Base-by-base conservation (phyloP, 495 filamentous ascomycete species). In the Bacidia gigantensis region DNA sequence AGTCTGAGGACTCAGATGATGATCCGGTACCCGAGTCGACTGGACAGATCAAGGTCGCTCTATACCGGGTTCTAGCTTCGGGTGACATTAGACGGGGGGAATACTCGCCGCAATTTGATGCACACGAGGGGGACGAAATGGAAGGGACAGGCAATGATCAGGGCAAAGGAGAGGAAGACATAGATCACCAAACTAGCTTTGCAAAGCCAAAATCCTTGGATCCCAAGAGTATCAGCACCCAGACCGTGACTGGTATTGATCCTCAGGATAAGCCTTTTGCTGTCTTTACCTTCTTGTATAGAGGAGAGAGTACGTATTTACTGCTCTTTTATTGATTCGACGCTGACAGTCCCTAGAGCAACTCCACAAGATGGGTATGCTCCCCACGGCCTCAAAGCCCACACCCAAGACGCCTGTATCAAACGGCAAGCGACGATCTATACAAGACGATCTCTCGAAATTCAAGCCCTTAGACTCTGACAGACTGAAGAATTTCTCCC, bases 171-270 rank as follows among this genome's bases (percentile, higher is more conserved):
- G 68, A 64, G 20, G 72, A 64, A 40, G 75, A 77, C 58, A 77
- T 96, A 40, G 93, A 96, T 65, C 92, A 99, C 67, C 97, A 92
- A 42, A 97, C 92, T 22, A 97, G 92, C 62, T 99, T 99, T 67
- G 93, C 93, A 11, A 90, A 97, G 64, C 93, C 92, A 2, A 99
- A 97, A 71, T 82, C 89, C 17, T 75, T 99, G 24, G 93, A 99
- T 69, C 92, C 89, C 1, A 95, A 95, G 68, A 84, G 84, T 9
- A 97, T 99, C 62, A 95, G 89, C 60, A 97, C 93, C 0, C 92
- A 99, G 67, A 96, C 90, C 0, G 92, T 99, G 17, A 97, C 89
- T 21, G 92, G 92, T n/a, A 94, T 99, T 57, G 92, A 99, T 66
- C 82, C 85, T 0, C 86, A 88, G 22, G 89, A 96, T 50, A 87